A percentile compares a stretch with the other conserved stretches of the same genome.
Evolutionary conservation across 2,329 filamentous ascomycete genomes (phyloP).

Genomic region (Sphaerulina musiva): DNA sequence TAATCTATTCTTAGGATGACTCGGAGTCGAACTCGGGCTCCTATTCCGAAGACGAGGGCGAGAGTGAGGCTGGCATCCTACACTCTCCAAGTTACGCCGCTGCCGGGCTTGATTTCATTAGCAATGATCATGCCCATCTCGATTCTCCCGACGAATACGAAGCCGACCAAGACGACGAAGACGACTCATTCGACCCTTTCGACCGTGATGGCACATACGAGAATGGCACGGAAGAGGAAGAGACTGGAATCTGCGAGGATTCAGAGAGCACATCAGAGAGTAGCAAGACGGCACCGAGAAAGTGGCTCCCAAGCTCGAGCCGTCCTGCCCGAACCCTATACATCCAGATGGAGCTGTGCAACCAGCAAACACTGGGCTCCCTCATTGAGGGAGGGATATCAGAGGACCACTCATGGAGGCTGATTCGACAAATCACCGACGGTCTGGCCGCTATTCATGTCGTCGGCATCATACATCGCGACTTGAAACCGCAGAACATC

Average conservation of each 20-base stretch:
- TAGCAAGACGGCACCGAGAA: slow-evolving; percentile 28
- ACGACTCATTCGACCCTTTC: slow-evolving; percentile 39
- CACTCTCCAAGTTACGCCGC: slow-evolving; percentile 60
- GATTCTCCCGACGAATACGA: slow-evolving; percentile 63
- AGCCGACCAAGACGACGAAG: slow-evolving; percentile 47
- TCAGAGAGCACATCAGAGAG: slow-evolving; percentile 13
- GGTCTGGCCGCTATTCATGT: slow-evolving; percentile 85
- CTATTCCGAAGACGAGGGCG: slow-evolving; percentile 36
- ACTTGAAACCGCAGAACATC: slow-evolving; percentile 94
- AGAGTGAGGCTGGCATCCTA: slow-evolving; percentile 55
- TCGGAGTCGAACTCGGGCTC: not conserved
- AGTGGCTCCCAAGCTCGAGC: slow-evolving; percentile 42
- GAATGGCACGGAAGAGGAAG: slow-evolving; percentile 38
- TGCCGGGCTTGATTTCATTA: slow-evolving; percentile 86
- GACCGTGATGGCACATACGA: slow-evolving; percentile 34
- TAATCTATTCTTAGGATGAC: not conserved
- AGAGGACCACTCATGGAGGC: slow-evolving; percentile 76
- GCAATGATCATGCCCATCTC: slow-evolving; percentile 70
- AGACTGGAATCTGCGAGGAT: slow-evolving; percentile 27
- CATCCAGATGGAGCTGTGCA: slow-evolving; percentile 98
- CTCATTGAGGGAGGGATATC: slow-evolving; percentile 70
- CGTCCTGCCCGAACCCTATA: slow-evolving; percentile 71
- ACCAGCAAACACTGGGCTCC: slow-evolving; percentile 85
- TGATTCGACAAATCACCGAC: slow-evolving; percentile 86
- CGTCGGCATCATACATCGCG: slow-evolving; percentile 86